Conservation (phyloP, 176 grass and related monocot species). For the Avena atlantica region DNA sequence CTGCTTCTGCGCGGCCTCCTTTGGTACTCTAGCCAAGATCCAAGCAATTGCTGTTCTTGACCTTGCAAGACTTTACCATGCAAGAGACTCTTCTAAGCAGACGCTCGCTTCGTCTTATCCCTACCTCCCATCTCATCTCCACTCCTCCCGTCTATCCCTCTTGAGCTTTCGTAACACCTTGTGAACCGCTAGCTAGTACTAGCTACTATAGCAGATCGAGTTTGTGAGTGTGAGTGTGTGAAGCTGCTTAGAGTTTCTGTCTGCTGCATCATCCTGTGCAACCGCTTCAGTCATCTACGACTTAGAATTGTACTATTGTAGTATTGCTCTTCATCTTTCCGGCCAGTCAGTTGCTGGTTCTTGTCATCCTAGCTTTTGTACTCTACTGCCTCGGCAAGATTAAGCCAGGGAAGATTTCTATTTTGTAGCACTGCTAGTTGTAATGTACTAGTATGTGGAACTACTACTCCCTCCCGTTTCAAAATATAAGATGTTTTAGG, state of each 20-base stretch:
- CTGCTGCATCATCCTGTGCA: not conserved
- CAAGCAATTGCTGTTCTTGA: not conserved
- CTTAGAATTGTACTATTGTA: not conserved
- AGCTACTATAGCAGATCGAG: not conserved
- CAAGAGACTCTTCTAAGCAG: fast-evolving
- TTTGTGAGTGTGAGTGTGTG: not conserved
- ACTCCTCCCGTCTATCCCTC: constrained; percentile 30
- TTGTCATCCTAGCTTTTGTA: not conserved
- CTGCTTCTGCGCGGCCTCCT: not conserved
- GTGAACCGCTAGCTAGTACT: not conserved
- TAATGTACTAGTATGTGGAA: not conserved
- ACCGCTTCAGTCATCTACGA: not conserved
- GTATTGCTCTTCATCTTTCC: not conserved
- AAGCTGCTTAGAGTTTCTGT: not conserved
- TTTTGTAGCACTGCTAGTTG: too few species aligned
- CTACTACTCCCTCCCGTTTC: not conserved
- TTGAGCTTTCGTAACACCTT: constrained; percentile 21
- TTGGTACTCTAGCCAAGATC: not conserved
- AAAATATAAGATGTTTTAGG: too few species aligned
- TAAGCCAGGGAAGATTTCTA: not conserved
- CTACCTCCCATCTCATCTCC: not conserved
- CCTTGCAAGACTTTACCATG: constrained; percentile 41
- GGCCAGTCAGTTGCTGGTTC: not conserved
- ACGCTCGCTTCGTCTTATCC: fast-evolving
- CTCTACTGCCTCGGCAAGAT: not conserved